A percentile compares a stretch with the other conserved stretches of the same genome.
Evolutionary conservation across 73 alveolate species (phyloP).

Genomic region (Vitrella brassicaformis): DNA sequence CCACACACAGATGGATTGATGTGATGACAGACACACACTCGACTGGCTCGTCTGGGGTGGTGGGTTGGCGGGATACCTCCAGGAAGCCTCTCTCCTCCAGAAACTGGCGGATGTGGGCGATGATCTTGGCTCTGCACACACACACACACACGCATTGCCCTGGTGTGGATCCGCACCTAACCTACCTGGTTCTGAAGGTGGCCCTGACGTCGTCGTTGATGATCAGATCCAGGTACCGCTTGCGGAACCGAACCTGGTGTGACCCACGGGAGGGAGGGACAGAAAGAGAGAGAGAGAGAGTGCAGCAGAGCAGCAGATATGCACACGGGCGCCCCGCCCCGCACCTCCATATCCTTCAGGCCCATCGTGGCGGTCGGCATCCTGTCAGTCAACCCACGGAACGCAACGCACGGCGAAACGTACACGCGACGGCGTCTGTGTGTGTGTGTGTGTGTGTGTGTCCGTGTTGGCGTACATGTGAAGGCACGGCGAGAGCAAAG

Average conservation of each 20-base stretch:
- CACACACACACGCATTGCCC: neutral
- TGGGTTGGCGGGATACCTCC: too few species aligned
- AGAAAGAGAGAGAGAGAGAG: too few species aligned
- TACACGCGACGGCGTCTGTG: too few species aligned
- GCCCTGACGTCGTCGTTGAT: constrained; percentile 69
- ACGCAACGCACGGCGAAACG: too few species aligned
- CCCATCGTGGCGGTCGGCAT: constrained; percentile 83
- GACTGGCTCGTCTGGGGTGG: too few species aligned
- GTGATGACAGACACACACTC: neutral
- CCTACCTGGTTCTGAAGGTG: constrained; percentile 54
- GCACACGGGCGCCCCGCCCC: constrained; percentile 11
- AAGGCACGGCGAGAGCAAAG: constrained; percentile 61
- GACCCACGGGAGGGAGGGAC: neutral
- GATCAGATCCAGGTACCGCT: constrained; percentile 91
- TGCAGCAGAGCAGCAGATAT: neutral
- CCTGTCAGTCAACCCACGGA: too few species aligned
- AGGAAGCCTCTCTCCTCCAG: constrained; percentile 79
- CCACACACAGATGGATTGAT: neutral
- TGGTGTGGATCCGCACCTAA: neutral
- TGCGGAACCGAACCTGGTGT: constrained; percentile 52
- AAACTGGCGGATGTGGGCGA: constrained; percentile 75
- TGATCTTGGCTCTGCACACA: constrained; percentile 62
- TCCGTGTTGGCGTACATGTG: too few species aligned
- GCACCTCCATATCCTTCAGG: constrained; percentile 83
- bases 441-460: constrained; percentile 2